Evolutionary conservation across 2,329 filamentous ascomycete species (phyloP), one percentile per base, ranked within the genome.

Genomic region (Trichoderma afroharzianum): DNA sequence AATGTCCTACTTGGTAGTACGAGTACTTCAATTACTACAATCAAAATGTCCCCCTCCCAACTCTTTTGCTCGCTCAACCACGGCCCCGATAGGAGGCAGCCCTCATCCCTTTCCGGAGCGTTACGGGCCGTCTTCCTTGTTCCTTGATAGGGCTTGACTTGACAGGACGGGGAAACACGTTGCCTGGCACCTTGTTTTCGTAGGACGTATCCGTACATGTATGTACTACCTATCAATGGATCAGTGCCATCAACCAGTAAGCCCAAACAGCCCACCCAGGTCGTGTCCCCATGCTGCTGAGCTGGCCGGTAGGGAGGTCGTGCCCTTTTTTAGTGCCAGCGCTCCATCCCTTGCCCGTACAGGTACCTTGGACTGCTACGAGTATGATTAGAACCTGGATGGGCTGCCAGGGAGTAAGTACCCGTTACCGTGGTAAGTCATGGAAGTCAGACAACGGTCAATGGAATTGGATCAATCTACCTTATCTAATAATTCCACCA

Each of bases 291-390:
- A 43, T 63, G 58, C 59, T 63, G 68, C 39, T 70, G 68, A 70
- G 68, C 32, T 70, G 68, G 68, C 68, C 47, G 55, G 63, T 67
- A 58, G 32, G 63, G 32, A 68, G 50, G n/a, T 36, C 9, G 53
- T 58, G 55, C 33, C 55, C 26, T 67, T 21, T 26, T 57, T 68
- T 68, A 50, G 66, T 68, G 66, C 57, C 58, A 30, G 55, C 66
- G 33, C 55, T 59, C 66, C 64, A 36, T 66, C 47, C 47, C 18
- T 39, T 67, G 63, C 63, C 18, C 21, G 63, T 53, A 53, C 43
- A 50, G 43, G 43, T 50, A 24, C 43, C 36, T 39, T 39, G 36
- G 36, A 9, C 7, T 3, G 15, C 15, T 9, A 43, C n/a, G 39
- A 43, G n/a, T 43, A 43, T 43, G 39, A 43, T 43, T 43, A 30